Conservation (phyloP, 495 filamentous ascomycete species). For the Aspergillus kassunensis region DNA sequence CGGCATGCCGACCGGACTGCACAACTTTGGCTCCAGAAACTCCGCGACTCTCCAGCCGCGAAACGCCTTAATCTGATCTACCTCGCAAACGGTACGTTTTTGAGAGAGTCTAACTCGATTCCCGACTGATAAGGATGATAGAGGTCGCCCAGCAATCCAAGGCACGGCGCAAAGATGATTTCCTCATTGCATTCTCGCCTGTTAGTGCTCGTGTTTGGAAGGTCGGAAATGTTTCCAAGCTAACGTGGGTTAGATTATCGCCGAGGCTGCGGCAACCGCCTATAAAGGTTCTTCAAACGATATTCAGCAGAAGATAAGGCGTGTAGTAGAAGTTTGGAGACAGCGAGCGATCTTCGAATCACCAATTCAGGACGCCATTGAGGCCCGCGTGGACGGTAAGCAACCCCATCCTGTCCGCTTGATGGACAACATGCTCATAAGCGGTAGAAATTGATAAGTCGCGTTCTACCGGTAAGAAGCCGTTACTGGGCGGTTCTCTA, state of each 20-base stretch:
- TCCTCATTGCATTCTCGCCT: conserved; percentile 83
- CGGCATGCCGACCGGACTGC: conserved; percentile 86
- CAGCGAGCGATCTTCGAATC: conserved; percentile 79
- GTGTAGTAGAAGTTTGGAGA: conserved; percentile 93
- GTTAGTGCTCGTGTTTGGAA: conserved; percentile 31
- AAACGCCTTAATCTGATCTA: conserved; percentile 92
- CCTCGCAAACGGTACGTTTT: conserved; percentile 77
- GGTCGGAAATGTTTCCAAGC: neutral
- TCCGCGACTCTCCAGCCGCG: conserved; percentile 76
- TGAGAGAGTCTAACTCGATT: neutral
- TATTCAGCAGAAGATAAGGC: conserved; percentile 78
- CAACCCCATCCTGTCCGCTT: neutral
- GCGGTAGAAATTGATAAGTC: conserved; percentile 73
- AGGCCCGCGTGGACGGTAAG: conserved; percentile 72
- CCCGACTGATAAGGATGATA: conserved; percentile 34
- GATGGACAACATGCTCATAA: conserved; percentile 5
- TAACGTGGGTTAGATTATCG: conserved; percentile 59
- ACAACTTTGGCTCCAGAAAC: conserved; percentile 80
- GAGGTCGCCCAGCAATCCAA: conserved; percentile 96
- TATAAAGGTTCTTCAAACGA: conserved; percentile 84
- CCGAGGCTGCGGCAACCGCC: conserved; percentile 75
- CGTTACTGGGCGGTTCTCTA: conserved; percentile 65
- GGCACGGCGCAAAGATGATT: conserved; percentile 84
- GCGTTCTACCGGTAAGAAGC: conserved; percentile 62
- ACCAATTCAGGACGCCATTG: conserved; percentile 72